Conservation (phyloP, 108 stramenopile species). For the Discostella stelligeroides region DNA sequence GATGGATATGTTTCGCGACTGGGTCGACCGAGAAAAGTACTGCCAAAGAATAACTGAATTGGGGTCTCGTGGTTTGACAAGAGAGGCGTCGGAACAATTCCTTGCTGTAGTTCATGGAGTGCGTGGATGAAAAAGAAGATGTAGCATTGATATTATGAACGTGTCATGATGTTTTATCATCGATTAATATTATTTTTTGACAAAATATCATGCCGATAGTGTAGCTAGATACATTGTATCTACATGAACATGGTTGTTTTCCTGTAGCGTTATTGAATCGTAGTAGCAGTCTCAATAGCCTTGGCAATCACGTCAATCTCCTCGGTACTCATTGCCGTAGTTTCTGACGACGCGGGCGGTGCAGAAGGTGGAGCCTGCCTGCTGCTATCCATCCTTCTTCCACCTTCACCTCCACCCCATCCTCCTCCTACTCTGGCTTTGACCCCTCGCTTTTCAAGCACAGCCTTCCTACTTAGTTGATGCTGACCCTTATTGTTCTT, state of each 20-base stretch:
- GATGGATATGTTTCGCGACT: conserved; percentile 10
- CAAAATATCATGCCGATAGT: too few relatives aligned
- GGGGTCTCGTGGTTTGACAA: neutral
- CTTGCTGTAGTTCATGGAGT: neutral
- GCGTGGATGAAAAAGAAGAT: neutral
- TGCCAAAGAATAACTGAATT: conserved; percentile 13
- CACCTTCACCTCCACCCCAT: neutral
- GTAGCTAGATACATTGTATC: too few relatives aligned
- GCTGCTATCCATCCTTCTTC: conserved; percentile 11
- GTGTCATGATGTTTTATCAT: too few relatives aligned
- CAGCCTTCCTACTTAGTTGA: conserved; percentile 71
- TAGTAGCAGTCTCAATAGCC: too few relatives aligned
- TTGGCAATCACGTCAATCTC: too few relatives aligned
- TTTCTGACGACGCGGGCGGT: too few relatives aligned
- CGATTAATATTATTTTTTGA: too few relatives aligned
- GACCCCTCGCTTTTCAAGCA: conserved; percentile 50
- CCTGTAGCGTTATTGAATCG: too few relatives aligned
- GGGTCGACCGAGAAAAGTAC: conserved; percentile 34
- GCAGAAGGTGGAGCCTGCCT: too few relatives aligned
- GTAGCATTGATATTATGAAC: too few relatives aligned
- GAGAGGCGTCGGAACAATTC: neutral
- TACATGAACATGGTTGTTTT: too few relatives aligned
- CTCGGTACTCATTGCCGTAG: too few relatives aligned
- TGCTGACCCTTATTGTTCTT: conserved; percentile 74
- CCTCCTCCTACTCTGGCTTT: conserved; percentile 27